Percentiles rank a stretch among this genome's conserved stretches.
Evolutionary conservation across 208 protist genomes (phyloP).

Genomic region (Vickermania spadyakhi): DNA sequence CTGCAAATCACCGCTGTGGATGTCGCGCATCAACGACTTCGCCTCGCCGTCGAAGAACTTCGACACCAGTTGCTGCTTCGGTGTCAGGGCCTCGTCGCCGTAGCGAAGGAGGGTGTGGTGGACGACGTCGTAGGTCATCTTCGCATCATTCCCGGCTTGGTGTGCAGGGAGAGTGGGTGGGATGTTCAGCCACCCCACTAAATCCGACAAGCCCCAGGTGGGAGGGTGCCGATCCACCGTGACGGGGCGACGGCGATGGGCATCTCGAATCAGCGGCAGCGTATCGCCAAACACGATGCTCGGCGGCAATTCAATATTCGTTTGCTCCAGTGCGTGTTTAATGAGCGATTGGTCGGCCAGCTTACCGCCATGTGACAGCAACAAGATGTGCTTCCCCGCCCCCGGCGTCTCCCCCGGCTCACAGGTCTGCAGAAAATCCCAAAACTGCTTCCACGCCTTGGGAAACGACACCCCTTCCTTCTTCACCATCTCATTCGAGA

Average conservation of each 20-base stretch:
- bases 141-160: slow-evolving; percentile 79
- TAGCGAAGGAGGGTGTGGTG: slow-evolving; percentile 85
- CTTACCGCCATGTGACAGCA: slow-evolving; percentile 84
- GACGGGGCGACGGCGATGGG: slow-evolving; percentile 76
- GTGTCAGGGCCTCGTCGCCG: slow-evolving; percentile 79
- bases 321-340: slow-evolving; percentile 75
- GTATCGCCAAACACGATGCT: slow-evolving; percentile 82
- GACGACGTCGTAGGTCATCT: slow-evolving; percentile 85
- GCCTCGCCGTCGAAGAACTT: slow-evolving; percentile 84
- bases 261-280: slow-evolving; percentile 80
- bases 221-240: slow-evolving; percentile 85
- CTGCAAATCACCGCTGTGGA: slow-evolving; percentile 1
- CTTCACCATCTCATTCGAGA: slow-evolving; percentile 65
- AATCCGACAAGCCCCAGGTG: slow-evolving; percentile 68
- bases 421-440: slow-evolving; percentile 54
- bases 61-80: slow-evolving; percentile 78
- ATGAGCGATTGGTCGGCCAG: slow-evolving; percentile 84
- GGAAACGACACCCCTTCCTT: slow-evolving; percentile 63
- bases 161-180: slow-evolving; percentile 60
- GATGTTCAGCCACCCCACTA: slow-evolving; percentile 84
- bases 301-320: slow-evolving; percentile 39
- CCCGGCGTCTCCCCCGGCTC: slow-evolving; percentile 59
- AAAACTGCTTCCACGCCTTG: slow-evolving; percentile 62
- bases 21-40: slow-evolving; percentile 41
- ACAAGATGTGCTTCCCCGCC: slow-evolving; percentile 48